Base-by-base conservation (phyloP, 371 early-diverging fungal genomes). In the Lichtheimia ramosa region DNA sequence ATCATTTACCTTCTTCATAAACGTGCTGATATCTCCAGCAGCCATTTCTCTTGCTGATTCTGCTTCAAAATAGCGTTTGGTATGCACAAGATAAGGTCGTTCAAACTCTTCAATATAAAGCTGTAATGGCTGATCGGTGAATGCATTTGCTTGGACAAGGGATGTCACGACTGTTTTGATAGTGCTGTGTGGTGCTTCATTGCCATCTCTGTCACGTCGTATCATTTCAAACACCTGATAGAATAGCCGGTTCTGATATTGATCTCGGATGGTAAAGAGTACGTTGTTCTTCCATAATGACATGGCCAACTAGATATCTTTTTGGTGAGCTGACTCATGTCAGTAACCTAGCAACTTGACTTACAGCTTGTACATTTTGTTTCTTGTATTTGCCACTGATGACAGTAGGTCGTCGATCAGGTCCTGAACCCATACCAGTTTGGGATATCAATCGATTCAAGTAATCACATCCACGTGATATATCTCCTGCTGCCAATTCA, bases 61-160 rank as follows among this genome's bases (percentile, higher is more conserved):
- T 5, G 76, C 68, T 43, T 76, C 81, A 73, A 93, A 93, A 67
- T 92, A 95, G 15, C 71, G 65, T 46, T 79, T 80, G 0, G 92
- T 91, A 46, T 84, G 79, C 0, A 80, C 80, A 43, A 95, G 65
- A 57, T 88, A 92, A 10, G 87, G 86, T 42, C 76, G 69, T 68
- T 95, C 95, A 70, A 92, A 92, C 62, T 89, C 88, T 49, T 92
- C 89, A 14, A 89, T 80, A 61, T 95, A 95, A 3, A 92, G 69
- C 41, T 84, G 82, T 15, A 91, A 65, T 12, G 87, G 89, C 43
- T 86, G 81, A 6, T 90, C 88, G 12, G 86, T 83, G 59, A 86
- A 84, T n/a, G 78, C 70, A 62, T 89, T 88, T 20, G 90, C 68
- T 20, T 85, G 75, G 15, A 92, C 94, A 73, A 76, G 51, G 1